Conservation (phyloP, 2,329 filamentous ascomycete genomes). For the Fusarium austroafricanum region DNA sequence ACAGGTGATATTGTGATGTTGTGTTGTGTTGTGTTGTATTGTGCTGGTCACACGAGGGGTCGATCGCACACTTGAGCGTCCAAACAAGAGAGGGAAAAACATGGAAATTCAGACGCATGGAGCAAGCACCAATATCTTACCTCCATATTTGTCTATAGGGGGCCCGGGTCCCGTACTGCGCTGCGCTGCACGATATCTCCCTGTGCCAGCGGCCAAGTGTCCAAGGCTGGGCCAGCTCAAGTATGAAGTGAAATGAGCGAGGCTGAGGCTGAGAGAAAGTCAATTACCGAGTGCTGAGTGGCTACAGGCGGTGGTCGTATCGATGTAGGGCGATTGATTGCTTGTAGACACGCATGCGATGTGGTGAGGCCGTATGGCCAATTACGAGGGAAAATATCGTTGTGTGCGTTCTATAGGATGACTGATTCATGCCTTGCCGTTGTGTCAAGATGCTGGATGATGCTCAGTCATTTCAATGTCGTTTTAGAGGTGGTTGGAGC, state of each 20-base stretch:
- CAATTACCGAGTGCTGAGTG: slow-evolving; percentile 20
- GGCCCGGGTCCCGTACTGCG: not conserved
- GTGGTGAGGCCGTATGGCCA: not conserved
- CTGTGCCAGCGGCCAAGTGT: slow-evolving; percentile 16
- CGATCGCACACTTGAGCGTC: slow-evolving; percentile 23
- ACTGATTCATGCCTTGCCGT: slow-evolving; percentile 2
- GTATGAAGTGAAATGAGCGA: slow-evolving; percentile 3
- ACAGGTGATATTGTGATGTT: slow-evolving; percentile 9
- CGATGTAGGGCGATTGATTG: slow-evolving; percentile 6
- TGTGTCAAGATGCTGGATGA: slow-evolving; percentile 8
- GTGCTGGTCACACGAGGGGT: slow-evolving; percentile 28
- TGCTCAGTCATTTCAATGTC: not conserved
- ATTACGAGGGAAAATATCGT: not conserved
- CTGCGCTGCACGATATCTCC: slow-evolving; percentile 10
- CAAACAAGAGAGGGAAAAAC: not conserved
- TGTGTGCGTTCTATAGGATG: not conserved
- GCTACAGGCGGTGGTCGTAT: slow-evolving; percentile 1
- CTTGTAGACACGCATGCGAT: not conserved
- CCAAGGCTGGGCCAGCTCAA: slow-evolving; percentile 8
- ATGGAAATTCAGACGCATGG: not conserved
- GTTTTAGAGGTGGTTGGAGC: slow-evolving; percentile 20
- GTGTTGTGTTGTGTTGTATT: slow-evolving; percentile 10
- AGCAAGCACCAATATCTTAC: slow-evolving; percentile 29
- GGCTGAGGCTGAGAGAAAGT: slow-evolving; percentile 33
- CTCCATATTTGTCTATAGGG: slow-evolving; percentile 29